phyloP scores from a whole-genome alignment of 1,139 yeast species.

The Candida gigantensis region DNA sequence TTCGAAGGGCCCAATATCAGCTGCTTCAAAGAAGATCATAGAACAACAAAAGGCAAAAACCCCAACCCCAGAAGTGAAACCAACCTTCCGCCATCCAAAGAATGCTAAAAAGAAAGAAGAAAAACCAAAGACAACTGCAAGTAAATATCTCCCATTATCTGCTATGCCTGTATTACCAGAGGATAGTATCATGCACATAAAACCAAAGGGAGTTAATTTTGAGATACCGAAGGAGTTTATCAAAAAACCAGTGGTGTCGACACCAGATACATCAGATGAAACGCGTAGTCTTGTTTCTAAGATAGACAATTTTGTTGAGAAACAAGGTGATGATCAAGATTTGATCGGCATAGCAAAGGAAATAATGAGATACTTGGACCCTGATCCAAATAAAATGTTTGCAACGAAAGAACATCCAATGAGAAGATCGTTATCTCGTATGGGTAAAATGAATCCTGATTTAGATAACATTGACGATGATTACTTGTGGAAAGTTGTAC shows the following conservation, averaged over 20 bases:
- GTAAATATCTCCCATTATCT: slow-evolving; percentile 10
- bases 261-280: slow-evolving; percentile 4
- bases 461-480: slow-evolving; percentile 42
- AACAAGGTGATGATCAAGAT: slow-evolving; percentile 5
- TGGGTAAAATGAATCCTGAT: slow-evolving; percentile 38
- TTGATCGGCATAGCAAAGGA: slow-evolving; percentile 8
- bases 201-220: slow-evolving; percentile 24
- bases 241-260: slow-evolving; percentile 13
- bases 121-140: neutral
- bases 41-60: slow-evolving; percentile 2
- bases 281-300: slow-evolving; percentile 7
- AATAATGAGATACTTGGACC: slow-evolving; percentile 9
- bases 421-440: slow-evolving; percentile 42
- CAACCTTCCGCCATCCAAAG: neutral
- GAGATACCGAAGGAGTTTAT: slow-evolving; percentile 33
- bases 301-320: slow-evolving; percentile 5
- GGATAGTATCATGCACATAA: too few species aligned
- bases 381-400: slow-evolving; percentile 19
- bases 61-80: neutral
- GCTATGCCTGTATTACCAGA: slow-evolving; percentile 11
- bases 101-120: slow-evolving; percentile 4
- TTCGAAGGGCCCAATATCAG: neutral
- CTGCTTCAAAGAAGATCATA: neutral
- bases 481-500: slow-evolving; percentile 43
- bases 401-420: slow-evolving; percentile 40